Evolutionary conservation across 345 rosid genomes (phyloP), one percentile per base, ranked within the genome.

Genomic region (Kernera saxatilis): DNA sequence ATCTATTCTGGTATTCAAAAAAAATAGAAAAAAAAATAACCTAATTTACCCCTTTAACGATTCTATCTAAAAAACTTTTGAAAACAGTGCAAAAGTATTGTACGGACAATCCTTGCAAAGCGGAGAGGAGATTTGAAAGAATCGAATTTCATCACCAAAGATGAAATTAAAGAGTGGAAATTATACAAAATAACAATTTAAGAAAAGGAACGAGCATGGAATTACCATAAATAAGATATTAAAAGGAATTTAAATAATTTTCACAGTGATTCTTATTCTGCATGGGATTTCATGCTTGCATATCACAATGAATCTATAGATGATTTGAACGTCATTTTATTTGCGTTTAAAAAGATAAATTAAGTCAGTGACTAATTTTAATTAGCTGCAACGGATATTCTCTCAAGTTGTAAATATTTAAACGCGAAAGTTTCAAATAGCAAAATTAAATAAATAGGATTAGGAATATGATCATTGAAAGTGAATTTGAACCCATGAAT

Each of bases 61-160:
- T 18, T 15, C 18, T 23, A 22, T 23, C 33, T 33, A 26, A 53
- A 26, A 5, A 9, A 10, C n/a, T 36, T n/a, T 36, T 26, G 1
- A 5, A 67, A 39, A 26, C n/a, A 53, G 37, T 18, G 23, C 32
- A 33, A 18, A 12, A 3, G 0, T 32, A 23, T 32, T 25, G 78
- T 74, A 75, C 74, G 74, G 78, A 43, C 73, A 36, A 43, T 49
- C 56, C 64, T 59, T 52, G 43, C 41, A 68, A 67, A 60, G 62
- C 19, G 3, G 37, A 43, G 29, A 49, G 21, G 13, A 60, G 73
- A 59, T 67, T 60, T 75, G 55, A 43, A 68, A 51, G 74, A 68
- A 75, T 68, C 69, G 61, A 52, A 67, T 52, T 51, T 68, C 9
- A 33, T 43, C 48, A 35, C 48, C 26, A 68, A 52, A 67, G 3